phyloP scores from a whole-genome alignment of 176 grass and related monocot genomes.

The Phragmites australis region DNA sequence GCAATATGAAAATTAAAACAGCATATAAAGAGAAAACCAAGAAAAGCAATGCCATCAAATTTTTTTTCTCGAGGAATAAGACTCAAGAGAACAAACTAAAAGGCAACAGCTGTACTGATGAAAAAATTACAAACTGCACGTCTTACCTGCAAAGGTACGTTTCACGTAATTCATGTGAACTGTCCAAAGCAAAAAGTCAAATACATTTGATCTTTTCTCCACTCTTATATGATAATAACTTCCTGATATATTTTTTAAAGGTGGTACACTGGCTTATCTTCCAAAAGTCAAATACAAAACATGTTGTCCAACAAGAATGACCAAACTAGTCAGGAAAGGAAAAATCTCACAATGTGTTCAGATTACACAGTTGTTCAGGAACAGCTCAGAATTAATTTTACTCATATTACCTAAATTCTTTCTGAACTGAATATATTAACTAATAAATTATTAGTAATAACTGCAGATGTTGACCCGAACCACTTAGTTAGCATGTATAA shows the following conservation, averaged over 20 bases:
- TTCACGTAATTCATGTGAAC: neutral
- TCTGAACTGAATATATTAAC: neutral
- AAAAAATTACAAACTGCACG: neutral
- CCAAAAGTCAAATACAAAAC: neutral
- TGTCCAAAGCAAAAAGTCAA: neutral
- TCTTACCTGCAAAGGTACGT: neutral
- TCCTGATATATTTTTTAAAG: no score
- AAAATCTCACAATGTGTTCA: neutral
- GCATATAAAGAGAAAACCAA: neutral
- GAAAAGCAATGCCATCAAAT: neutral
- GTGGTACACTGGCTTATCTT: neutral
- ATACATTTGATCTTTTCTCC: neutral
- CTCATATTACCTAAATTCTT: conserved; percentile 14
- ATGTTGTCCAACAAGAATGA: neutral
- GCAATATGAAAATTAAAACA: conserved; percentile 3
- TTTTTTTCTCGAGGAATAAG: neutral
- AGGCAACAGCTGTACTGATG: neutral
- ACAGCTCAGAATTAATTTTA: neutral
- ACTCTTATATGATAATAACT: neutral
- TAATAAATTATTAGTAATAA: neutral
- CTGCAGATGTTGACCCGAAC: neutral
- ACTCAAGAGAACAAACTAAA: neutral
- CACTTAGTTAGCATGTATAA: neutral
- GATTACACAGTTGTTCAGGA: neutral
- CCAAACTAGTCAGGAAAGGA: neutral